Evolutionary conservation across 306 rosid species (phyloP).

Genomic region (Betula pendula): DNA sequence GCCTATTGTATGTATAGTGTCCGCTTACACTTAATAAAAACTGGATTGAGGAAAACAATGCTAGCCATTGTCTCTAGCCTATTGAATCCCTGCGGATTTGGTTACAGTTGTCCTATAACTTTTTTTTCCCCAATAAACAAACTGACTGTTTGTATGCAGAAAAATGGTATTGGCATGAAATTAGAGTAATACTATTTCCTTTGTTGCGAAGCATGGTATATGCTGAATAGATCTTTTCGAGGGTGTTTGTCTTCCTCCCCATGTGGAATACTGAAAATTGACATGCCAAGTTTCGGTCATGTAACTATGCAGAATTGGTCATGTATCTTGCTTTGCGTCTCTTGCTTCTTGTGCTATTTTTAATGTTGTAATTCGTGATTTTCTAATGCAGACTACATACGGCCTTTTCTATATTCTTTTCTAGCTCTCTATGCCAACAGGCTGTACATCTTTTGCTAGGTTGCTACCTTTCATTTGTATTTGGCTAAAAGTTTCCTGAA

Average conservation of each 20-base stretch:
- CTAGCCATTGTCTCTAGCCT: not conserved
- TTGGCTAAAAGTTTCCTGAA: too few relatives aligned
- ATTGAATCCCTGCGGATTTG: not conserved
- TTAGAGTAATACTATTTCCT: not conserved
- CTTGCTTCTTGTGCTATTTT: too few relatives aligned
- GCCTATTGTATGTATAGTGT: constrained; percentile 17
- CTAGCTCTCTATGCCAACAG: too few relatives aligned
- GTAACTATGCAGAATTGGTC: too few relatives aligned
- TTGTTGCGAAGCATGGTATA: not conserved
- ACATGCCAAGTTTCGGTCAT: too few relatives aligned
- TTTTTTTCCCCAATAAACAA: not conserved
- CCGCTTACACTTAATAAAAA: constrained; percentile 18
- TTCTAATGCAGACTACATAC: too few relatives aligned
- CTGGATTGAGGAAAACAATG: constrained; percentile 1
- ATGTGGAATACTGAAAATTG: not conserved
- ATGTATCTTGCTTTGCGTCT: not conserved
- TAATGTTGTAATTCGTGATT: too few relatives aligned
- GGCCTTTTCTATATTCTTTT: too few relatives aligned
- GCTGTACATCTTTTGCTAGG: too few relatives aligned
- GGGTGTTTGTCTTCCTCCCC: not conserved
- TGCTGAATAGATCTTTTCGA: not conserved
- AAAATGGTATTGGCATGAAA: not conserved
- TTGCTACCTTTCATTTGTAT: too few relatives aligned
- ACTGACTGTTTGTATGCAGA: not conserved
- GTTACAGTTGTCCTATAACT: not conserved